Base-by-base conservation (phyloP, 2,329 filamentous ascomycete genomes). In the Lachnellula willkommii region DNA sequence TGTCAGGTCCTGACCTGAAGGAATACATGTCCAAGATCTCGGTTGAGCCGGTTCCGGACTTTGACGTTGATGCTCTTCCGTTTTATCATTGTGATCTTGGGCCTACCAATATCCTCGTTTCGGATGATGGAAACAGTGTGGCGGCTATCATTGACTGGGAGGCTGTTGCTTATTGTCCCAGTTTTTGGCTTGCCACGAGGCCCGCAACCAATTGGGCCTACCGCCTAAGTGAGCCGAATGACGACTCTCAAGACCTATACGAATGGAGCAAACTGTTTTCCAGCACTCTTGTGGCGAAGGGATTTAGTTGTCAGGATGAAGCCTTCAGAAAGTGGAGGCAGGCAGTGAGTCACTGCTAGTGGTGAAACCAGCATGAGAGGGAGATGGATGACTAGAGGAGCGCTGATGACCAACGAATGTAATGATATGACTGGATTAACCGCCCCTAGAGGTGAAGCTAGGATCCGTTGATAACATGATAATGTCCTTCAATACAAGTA, bases 1-100 rank as follows among this genome's bases (percentile, higher is more conserved):
- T 57, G 0, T 45, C 55, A 17, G 11, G 28, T 37, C 12, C 6
- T 46, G 50, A 53, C 2, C 4, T 56, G 28, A 42, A 22, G 32
- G 24, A 20, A 15, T 50, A 53, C 45, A 40, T 56, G 43, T 49
- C 55, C 7, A 42, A 45, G 14, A 50, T 49, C 22, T 53, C 55
- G 12, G n/a, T 15, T 32, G 11, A 12, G 17, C 55, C 20, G 6
- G n/a, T 42, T 39, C 46, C 47, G 9, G 9, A 53, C 14, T 48
- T 56, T 46, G 50, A 39, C 4, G 24, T 32, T 2, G 28, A 47
- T 22, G 26, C 12, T 39, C 36, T 59, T 15, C 26, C 17, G 36
- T 56, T 52, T 45, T 60, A 53, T 42, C 56, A 59, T 37, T 35
- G 49, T 12, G 53, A 60, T 43, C 56, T 60, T 52, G 53, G 56